phyloP scores from a whole-genome alignment of 1,284 basidiomycete genomes.

The Butyriboletus appendiculatus region DNA sequence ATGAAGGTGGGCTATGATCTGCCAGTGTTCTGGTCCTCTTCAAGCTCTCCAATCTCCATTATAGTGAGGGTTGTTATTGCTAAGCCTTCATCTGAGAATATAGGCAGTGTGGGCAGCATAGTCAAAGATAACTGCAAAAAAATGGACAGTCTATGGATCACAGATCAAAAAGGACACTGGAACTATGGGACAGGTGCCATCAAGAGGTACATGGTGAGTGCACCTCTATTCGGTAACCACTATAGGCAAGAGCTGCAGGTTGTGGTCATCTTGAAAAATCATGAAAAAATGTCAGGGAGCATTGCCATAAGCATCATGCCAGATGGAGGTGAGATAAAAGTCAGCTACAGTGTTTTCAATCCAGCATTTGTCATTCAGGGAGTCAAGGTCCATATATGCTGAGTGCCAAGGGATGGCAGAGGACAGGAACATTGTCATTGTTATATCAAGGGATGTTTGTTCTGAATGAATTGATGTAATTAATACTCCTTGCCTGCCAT shows the following conservation, averaged over 20 bases:
- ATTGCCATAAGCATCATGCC: not conserved
- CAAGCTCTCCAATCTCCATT: not conserved
- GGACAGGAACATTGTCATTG: too few species aligned
- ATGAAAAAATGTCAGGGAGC: not conserved
- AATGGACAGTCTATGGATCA: not conserved
- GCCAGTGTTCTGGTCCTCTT: slow-evolving; percentile 5
- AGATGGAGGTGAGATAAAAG: too few species aligned
- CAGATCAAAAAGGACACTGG: not conserved
- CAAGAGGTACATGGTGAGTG: not conserved
- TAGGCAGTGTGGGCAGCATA: not conserved
- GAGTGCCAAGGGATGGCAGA: too few species aligned
- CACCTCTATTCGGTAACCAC: not conserved
- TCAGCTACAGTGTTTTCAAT: too few species aligned
- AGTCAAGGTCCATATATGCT: too few species aligned
- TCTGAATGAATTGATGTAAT: too few species aligned
- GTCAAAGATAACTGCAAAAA: slow-evolving; percentile 1
- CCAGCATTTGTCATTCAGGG: too few species aligned
- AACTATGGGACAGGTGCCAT: not conserved
- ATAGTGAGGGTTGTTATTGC: not conserved
- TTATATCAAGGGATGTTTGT: too few species aligned
- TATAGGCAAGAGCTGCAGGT: not conserved
- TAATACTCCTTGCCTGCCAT: too few species aligned
- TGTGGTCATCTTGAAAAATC: not conserved
- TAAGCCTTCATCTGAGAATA: not conserved
- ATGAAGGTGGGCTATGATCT: slow-evolving; percentile 3